Evolutionary conservation across 2,329 filamentous ascomycete genomes (phyloP).

Genomic region (Fusarium neocosmosporiellum): DNA sequence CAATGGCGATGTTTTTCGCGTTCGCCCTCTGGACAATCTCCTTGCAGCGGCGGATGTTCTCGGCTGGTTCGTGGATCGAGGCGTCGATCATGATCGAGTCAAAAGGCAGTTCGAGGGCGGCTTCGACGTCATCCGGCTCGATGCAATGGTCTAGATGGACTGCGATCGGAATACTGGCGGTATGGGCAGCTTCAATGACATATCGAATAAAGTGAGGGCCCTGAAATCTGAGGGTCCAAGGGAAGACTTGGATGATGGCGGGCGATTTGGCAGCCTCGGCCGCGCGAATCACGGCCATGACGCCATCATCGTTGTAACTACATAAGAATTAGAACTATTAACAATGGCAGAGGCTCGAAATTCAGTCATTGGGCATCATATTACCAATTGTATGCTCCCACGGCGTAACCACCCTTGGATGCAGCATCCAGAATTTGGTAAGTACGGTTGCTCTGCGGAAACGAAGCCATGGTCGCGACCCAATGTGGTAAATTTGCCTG

Average conservation of each 20-base stretch:
- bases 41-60: slow-evolving; percentile 68
- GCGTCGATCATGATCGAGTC: slow-evolving; percentile 77
- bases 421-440: slow-evolving; percentile 59
- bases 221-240: slow-evolving; percentile 72
- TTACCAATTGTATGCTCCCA: slow-evolving; percentile 58
- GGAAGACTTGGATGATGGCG: slow-evolving; percentile 73
- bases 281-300: slow-evolving; percentile 69
- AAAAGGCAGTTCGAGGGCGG: slow-evolving; percentile 56
- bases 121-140: slow-evolving; percentile 41
- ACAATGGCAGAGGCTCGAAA: not conserved
- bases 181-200: slow-evolving; percentile 59
- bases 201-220: slow-evolving; percentile 59
- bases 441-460: slow-evolving; percentile 34
- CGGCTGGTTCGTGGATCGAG: slow-evolving; percentile 71
- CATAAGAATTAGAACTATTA: not conserved
- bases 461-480: slow-evolving; percentile 3
- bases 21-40: slow-evolving; percentile 69
- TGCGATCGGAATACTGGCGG: slow-evolving; percentile 62
- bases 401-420: slow-evolving; percentile 57
- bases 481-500: not conserved
- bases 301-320: slow-evolving; percentile 70
- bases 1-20: slow-evolving; percentile 68
- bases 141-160: slow-evolving; percentile 70
- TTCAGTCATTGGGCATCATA: not conserved
- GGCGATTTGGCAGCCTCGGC: slow-evolving; percentile 70